A percentile compares a stretch with the other conserved stretches of the same genome.
Conservation (phyloP, 169 alveolate species). For the Hepatocystis sp. region DNA sequence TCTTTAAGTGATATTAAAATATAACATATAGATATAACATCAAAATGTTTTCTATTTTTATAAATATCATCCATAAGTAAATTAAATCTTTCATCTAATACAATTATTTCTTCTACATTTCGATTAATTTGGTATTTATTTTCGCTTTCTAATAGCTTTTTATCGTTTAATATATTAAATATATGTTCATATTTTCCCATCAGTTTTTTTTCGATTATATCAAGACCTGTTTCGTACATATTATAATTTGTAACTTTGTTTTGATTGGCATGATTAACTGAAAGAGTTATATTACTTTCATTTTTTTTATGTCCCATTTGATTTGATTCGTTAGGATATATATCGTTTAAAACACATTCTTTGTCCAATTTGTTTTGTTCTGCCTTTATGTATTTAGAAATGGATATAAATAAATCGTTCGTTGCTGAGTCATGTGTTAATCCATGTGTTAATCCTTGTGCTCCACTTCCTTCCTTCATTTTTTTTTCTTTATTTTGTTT, state of each 20-base stretch:
- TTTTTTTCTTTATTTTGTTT: constrained; percentile 19
- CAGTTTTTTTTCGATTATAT: constrained; percentile 48
- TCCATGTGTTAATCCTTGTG: constrained; percentile 57
- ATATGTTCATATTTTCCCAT: constrained; percentile 35
- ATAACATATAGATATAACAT: constrained; percentile 83
- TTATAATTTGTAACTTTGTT: neutral
- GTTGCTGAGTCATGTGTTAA: no score
- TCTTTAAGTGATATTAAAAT: constrained; percentile 82
- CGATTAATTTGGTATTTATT: constrained; percentile 70
- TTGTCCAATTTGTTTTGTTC: no score
- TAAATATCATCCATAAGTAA: constrained; percentile 82
- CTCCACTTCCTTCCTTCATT: constrained; percentile 76
- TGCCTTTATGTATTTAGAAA: no score
- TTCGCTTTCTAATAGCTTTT: constrained; percentile 78
- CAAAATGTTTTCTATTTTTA: constrained; percentile 81
- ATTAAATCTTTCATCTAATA: constrained; percentile 58
- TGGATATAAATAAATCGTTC: no score
- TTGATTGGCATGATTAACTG: no score
- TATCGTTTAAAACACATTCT: no score
- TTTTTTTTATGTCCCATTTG: neutral
- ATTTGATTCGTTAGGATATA: no score
- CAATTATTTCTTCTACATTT: constrained; percentile 51
- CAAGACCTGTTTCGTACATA: constrained; percentile 39
- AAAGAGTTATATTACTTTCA: neutral
- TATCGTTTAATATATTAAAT: constrained; percentile 67